phyloP scores from a whole-genome alignment of 192 early-diverging fungal species.

The Thoreauomyces humboldtii region DNA sequence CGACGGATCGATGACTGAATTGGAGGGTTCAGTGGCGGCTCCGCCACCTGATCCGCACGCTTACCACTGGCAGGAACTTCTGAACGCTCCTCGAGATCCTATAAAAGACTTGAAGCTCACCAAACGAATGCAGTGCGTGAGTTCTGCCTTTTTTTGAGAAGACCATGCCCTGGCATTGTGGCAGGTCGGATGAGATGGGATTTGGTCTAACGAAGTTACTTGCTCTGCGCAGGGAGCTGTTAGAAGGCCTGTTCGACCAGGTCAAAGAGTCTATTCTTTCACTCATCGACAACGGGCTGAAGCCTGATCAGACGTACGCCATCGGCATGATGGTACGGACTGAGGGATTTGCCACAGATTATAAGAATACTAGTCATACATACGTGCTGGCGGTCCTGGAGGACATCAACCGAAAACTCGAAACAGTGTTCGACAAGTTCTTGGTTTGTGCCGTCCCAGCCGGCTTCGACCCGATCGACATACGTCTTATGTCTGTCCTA shows the following conservation, averaged over 20 bases:
- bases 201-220: no score
- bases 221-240: slow-evolving; percentile 60
- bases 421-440: slow-evolving; percentile 75
- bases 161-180: no score
- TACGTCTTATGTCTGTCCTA: slow-evolving; percentile 15
- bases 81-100: slow-evolving; percentile 51
- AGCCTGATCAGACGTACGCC: slow-evolving; percentile 46
- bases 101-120: slow-evolving; percentile 68
- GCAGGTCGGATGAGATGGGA: no score
- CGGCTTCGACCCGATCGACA: neutral
- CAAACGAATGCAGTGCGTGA: slow-evolving; percentile 67
- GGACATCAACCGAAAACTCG: slow-evolving; percentile 62
- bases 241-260: slow-evolving; percentile 76
- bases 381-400: slow-evolving; percentile 68
- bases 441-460: slow-evolving; percentile 31
- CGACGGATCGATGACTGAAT: neutral
- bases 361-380: slow-evolving; percentile 69
- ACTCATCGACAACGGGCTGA: slow-evolving; percentile 73
- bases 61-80: slow-evolving; percentile 45
- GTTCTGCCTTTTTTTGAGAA: no score
- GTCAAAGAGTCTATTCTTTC: slow-evolving; percentile 68
- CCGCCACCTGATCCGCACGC: slow-evolving; percentile 11
- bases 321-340: slow-evolving; percentile 85
- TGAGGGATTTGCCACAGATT: slow-evolving; percentile 67
- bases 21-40: slow-evolving; percentile 2